phyloP scores from a whole-genome alignment of 2,329 filamentous ascomycete species.

The Dendrostoma leiphaemia region DNA sequence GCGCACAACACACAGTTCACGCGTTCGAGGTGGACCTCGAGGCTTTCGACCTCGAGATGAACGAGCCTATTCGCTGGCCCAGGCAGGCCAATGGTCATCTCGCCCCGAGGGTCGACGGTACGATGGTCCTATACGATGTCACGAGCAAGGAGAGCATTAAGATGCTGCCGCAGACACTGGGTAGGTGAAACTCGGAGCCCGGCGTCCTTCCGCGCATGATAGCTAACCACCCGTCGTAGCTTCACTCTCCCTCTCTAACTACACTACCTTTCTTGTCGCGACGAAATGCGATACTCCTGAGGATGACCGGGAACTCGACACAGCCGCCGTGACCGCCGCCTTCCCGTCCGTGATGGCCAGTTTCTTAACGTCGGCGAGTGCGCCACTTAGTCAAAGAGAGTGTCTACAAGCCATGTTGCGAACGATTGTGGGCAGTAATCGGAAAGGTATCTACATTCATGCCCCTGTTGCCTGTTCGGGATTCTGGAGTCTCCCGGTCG shows the following conservation, averaged over 20 bases:
- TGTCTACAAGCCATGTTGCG: constrained; percentile 75
- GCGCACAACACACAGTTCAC: constrained; percentile 55
- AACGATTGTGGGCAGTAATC: constrained; percentile 60
- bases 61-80: constrained; percentile 62
- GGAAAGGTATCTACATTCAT: constrained; percentile 72
- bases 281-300: constrained; percentile 85
- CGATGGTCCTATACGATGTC: constrained; percentile 84
- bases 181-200: constrained; percentile 52
- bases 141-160: constrained; percentile 73
- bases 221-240: constrained; percentile 46
- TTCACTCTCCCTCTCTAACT: constrained; percentile 66
- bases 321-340: constrained; percentile 58
- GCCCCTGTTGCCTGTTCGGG: not conserved
- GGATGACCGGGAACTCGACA: constrained; percentile 68
- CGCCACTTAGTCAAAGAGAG: constrained; percentile 69
- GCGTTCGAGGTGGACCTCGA: constrained; percentile 66
- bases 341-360: constrained; percentile 70
- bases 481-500: too few relatives aligned
- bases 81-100: constrained; percentile 68
- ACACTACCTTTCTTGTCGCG: constrained; percentile 80
- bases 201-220: not conserved
- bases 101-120: constrained; percentile 76
- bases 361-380: constrained; percentile 69
- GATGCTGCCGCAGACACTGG: constrained; percentile 71
- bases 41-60: constrained; percentile 59